Evolutionary conservation across 257 asterid genomes (phyloP).

Genomic region (Jacaranda copaia): DNA sequence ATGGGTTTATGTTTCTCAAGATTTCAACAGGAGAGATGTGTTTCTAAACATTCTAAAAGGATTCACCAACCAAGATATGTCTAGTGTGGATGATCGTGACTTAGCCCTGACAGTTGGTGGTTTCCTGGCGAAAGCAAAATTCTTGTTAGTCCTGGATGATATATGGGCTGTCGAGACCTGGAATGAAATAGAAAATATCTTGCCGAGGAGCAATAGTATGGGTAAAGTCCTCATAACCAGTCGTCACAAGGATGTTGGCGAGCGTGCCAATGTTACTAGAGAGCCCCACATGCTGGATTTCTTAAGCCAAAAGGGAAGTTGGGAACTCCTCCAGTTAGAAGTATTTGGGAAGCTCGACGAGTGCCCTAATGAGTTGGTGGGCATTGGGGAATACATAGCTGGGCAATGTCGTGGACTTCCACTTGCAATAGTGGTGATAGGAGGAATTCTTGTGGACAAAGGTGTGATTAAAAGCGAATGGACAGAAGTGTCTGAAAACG

Average conservation of each 20-base stretch:
- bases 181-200: constrained; percentile 32
- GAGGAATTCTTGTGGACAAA: constrained; percentile 36
- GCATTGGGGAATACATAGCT: constrained; percentile 41
- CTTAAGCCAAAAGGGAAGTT: constrained; percentile 37
- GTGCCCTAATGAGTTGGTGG: constrained; percentile 33
- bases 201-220: constrained; percentile 36
- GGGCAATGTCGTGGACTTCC: constrained; percentile 53
- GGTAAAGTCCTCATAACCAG: constrained; percentile 59
- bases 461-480: background rate
- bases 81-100: background rate
- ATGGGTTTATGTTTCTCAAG: constrained; percentile 42
- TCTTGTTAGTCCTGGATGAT: constrained; percentile 57
- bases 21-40: constrained; percentile 28
- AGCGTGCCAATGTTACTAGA: constrained; percentile 27
- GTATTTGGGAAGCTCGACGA: constrained; percentile 34
- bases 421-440: constrained; percentile 47
- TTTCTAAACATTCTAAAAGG: constrained; percentile 27
- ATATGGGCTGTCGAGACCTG: constrained; percentile 52
- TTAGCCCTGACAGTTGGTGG: constrained; percentile 8
- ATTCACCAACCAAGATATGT: constrained; percentile 15
- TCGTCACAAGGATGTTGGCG: constrained; percentile 43
- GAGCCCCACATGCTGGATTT: constrained; percentile 44
- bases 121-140: constrained; percentile 33
- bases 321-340: constrained; percentile 49
- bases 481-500: constrained; percentile 31